Conservation (phyloP, 768 basidiomycete genomes). For the Hirschioporus abietinus region DNA sequence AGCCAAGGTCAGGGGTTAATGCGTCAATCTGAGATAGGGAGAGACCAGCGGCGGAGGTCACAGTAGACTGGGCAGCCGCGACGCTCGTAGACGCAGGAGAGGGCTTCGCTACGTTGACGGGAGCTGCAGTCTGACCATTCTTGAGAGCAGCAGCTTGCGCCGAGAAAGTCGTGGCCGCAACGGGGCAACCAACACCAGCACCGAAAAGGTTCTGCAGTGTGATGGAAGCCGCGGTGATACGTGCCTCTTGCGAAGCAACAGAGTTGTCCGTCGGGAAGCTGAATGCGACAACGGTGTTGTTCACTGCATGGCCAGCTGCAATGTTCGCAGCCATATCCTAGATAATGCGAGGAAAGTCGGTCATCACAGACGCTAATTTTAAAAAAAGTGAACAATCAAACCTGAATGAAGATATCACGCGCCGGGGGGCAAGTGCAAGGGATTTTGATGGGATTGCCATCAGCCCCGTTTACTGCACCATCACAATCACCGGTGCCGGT, state of each 20-base stretch:
- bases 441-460: conserved; percentile 27
- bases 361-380: background rate
- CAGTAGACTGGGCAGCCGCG: background rate
- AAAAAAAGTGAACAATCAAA: conserved; percentile 6
- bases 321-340: conserved; percentile 35
- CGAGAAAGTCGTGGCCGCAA: conserved; percentile 17
- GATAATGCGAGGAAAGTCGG: conserved; percentile 1
- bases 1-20: conserved; percentile 59
- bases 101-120: background rate
- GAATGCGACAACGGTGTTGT: conserved; percentile 34
- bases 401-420: conserved; percentile 22
- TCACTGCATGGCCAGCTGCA: conserved; percentile 34
- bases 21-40: conserved; percentile 11
- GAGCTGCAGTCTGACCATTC: background rate
- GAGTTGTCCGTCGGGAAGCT: conserved; percentile 41
- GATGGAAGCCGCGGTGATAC: conserved; percentile 17
- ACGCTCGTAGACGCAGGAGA: background rate
- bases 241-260: conserved; percentile 32
- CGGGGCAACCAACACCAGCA: conserved; percentile 21
- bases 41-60: background rate
- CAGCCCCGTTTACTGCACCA: conserved; percentile 20
- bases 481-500: conserved; percentile 20
- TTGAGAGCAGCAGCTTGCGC: conserved; percentile 8
- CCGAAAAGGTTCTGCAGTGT: conserved; percentile 25
- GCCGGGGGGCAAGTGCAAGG: conserved; percentile 32